Base-by-base conservation (phyloP, 352 stramenopile species). In the Phytophthora aleatoria region DNA sequence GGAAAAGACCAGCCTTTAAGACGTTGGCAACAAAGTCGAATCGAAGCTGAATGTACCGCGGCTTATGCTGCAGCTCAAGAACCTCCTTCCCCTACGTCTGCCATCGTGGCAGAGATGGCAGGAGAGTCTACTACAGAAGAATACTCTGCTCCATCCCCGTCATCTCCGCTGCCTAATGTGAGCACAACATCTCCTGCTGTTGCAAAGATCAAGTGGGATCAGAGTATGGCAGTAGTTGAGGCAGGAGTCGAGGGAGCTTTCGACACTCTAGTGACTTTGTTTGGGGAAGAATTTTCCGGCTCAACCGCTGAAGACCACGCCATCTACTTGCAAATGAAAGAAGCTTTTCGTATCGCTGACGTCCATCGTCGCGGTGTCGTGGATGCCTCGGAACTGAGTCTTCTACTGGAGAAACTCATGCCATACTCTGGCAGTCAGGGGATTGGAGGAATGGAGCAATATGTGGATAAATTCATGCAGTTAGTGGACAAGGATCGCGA, bases 321-420 rank as follows among this genome's bases (percentile, higher is more conserved):
- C 2, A 76, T 90, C 24, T 91, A 90, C 49, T 79, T 91, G 76
- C 80, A 91, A 36, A 87, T 91, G 80, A 89, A 89, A 50, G 80
- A 91, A 44, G 83, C 83, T 1, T 91, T 91, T 48, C 81, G 83
- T 13, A 60, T 87, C 4, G 80, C 83, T 5, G 83, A 90, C 60
- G 77, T 83, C 8, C 74, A 93, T 38, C 77, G 82, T 36, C 73
- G 74, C 16, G 82, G 82, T 0, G 81, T 87, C 20, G 81, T 93
- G 0, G 81, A 93, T 59, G 64, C 72, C 1, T 69, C 72, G 3
- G 84, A 91, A 42, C 67, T 93, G 10, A 67, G 69, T 47, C 57
- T 85, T 28, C 36, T 93, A 39, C 58, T 93, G 9, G 79, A 93
- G 45, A 87, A 85, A 55, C 57, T 91, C 15, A 80, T 91, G 59